Base-by-base conservation (phyloP, 768 basidiomycete genomes). In the Podaxis rugospora region DNA sequence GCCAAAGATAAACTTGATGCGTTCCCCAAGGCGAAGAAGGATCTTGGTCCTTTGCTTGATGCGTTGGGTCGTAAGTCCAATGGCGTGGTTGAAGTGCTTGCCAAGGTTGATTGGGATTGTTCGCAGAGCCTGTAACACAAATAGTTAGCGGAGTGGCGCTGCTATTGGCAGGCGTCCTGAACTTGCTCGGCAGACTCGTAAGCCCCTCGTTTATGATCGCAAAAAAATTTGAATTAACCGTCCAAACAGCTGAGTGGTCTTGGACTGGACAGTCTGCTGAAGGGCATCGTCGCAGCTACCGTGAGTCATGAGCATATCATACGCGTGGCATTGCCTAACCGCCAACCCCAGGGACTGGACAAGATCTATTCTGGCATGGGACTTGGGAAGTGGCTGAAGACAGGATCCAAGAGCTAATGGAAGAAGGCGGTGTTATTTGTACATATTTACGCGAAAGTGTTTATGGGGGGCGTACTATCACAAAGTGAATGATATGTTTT, bases 101-200 rank as follows among this genome's bases (percentile, higher is more conserved):
- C 42, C 27, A 28, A 28, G 1, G 39, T 23, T 32, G 2, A 53
- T n/a, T n/a, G 11, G 2, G n/a, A 44, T 44, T 27, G 25, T 46
- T 14, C 16, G 11, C 60, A 74, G 72, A 76, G 62, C 75, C 73
- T 6, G 53, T 76, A 37, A 72, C 72, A 1, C 76, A 76, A 64
- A 77, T 77, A 46, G 70, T 76, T 32, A 71, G 74, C 14, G 75
- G 75, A 23, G 74, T 77, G 13, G 73, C 67, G 0, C 66, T 77
- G 5, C 67, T 76, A 1, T 67, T 77, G 10, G 66, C 71, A 13
- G 75, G 74, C 25, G 75, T 76, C 2, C 68, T 75, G n/a, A 75
- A 76, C 57, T 65, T 77, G 4, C 62, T 77, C 9, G 74, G 75
- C 4, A 68, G 65, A 5, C 67, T 77, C 5, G 66, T 65, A 36